Conservation (phyloP, 306 rosid genomes). For the Glycine tomentella region DNA sequence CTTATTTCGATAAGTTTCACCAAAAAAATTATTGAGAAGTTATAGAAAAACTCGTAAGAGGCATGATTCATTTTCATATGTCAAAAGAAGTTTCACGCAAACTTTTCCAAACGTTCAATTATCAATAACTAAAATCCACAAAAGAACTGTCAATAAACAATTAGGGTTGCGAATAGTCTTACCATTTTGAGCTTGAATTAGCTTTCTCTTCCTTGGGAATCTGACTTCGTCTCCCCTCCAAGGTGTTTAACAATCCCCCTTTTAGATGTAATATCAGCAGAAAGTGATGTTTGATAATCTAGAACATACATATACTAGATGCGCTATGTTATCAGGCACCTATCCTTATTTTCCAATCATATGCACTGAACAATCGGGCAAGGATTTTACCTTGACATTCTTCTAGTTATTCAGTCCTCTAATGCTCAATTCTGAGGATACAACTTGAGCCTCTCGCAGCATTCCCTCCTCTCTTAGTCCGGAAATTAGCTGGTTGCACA, state of each 20-base stretch:
- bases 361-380: conserved; percentile 40
- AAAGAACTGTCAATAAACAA: conserved; percentile 11
- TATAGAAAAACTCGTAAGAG: not conserved
- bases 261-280: not conserved
- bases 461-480: conserved; percentile 73
- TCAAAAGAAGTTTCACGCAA: not conserved
- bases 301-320: not conserved
- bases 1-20: not conserved
- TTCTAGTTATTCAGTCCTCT: conserved; percentile 50
- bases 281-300: conserved; percentile 22
- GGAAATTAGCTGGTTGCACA: conserved; percentile 57
- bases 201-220: not conserved
- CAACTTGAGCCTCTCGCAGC: conserved; percentile 68
- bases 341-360: conserved; percentile 9
- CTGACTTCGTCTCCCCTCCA: conserved; percentile 19
- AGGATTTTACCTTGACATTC: conserved; percentile 32
- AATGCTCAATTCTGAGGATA: conserved; percentile 63
- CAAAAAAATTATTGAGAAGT: not conserved
- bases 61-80: not conserved
- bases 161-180: conserved; percentile 1
- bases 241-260: not conserved
- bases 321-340: not conserved
- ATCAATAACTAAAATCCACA: conserved; percentile 15
- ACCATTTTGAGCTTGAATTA: conserved; percentile 36
- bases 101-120: not conserved